Conservation (phyloP, 257 asterid species). For the Thymus quinquecostatus region DNA sequence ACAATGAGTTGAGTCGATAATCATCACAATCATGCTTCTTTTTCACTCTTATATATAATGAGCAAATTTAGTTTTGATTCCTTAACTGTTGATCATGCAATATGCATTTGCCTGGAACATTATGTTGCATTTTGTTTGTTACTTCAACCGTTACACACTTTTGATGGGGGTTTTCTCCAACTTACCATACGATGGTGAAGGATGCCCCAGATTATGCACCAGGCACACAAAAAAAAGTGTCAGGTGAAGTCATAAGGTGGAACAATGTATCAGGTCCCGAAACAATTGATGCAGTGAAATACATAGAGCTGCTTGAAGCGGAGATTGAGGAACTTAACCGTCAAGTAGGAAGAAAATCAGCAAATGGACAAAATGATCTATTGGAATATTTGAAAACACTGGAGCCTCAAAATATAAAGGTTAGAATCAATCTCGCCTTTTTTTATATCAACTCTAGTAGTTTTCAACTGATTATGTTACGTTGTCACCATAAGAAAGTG, state of each 20-base stretch:
- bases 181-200: slow-evolving; percentile 47
- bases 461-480: slow-evolving; percentile 15
- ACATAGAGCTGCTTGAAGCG: slow-evolving; percentile 94
- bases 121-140: slow-evolving; percentile 14
- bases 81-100: not conserved
- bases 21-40: not conserved
- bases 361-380: slow-evolving; percentile 73
- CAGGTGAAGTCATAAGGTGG: slow-evolving; percentile 98
- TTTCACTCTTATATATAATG: not conserved
- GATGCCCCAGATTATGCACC: slow-evolving; percentile 89
- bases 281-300: slow-evolving; percentile 85
- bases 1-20: slow-evolving; percentile 11
- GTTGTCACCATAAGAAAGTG: slow-evolving; percentile 18
- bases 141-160: not conserved
- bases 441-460: slow-evolving; percentile 29
- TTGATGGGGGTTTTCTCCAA: slow-evolving; percentile 21
- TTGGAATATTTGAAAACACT: slow-evolving; percentile 88
- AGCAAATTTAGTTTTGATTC: slow-evolving; percentile 3
- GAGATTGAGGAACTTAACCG: slow-evolving; percentile 94
- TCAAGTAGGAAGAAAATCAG: slow-evolving; percentile 78
- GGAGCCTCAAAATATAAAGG: slow-evolving; percentile 98
- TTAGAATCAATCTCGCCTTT: slow-evolving; percentile 33
- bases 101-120: slow-evolving; percentile 13
- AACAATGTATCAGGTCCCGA: slow-evolving; percentile 88
- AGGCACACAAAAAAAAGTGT: slow-evolving; percentile 91